These are phyloP conservation scores for Colletotrichum euphorbiae DNA, from an alignment of 2,329 filamentous ascomycete genomes.

Conservation along the genomic window DNA sequence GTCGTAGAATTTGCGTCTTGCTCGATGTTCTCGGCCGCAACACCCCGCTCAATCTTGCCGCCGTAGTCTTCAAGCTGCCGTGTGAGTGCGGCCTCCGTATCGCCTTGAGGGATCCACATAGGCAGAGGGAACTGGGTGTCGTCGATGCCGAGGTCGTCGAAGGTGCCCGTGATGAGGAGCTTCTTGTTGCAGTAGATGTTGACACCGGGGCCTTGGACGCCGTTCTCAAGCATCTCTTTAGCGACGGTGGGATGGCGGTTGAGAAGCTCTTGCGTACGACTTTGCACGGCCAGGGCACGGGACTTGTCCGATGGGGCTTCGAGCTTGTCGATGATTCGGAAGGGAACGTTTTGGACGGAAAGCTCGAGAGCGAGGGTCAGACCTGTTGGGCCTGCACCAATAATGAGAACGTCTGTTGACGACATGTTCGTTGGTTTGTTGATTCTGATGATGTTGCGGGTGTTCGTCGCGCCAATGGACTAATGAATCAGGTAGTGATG, in stretches of 20 bases:
- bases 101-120: constrained; percentile 49
- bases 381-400: constrained; percentile 53
- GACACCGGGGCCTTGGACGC: constrained; percentile 52
- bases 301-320: constrained; percentile 50
- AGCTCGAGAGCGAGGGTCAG: constrained; percentile 50
- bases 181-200: constrained; percentile 52
- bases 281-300: constrained; percentile 59
- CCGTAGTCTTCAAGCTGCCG: constrained; percentile 45
- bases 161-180: constrained; percentile 46
- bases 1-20: constrained; percentile 47
- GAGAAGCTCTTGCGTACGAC: constrained; percentile 62
- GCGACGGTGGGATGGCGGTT: constrained; percentile 55
- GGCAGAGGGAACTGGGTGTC: constrained; percentile 49
- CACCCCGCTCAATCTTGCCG: constrained; percentile 45
- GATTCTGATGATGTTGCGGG: background rate
- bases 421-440: constrained; percentile 44
- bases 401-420: constrained; percentile 47
- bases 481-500: background rate
- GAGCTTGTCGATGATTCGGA: constrained; percentile 53
- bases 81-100: constrained; percentile 50
- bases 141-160: constrained; percentile 46
- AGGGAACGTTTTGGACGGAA: constrained; percentile 46
- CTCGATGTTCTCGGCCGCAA: constrained; percentile 45
- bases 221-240: constrained; percentile 50
- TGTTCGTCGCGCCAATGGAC: constrained; percentile 12